Evolutionary conservation across 371 early-diverging fungal species (phyloP).

Genomic region (Mortierella polycephala): DNA sequence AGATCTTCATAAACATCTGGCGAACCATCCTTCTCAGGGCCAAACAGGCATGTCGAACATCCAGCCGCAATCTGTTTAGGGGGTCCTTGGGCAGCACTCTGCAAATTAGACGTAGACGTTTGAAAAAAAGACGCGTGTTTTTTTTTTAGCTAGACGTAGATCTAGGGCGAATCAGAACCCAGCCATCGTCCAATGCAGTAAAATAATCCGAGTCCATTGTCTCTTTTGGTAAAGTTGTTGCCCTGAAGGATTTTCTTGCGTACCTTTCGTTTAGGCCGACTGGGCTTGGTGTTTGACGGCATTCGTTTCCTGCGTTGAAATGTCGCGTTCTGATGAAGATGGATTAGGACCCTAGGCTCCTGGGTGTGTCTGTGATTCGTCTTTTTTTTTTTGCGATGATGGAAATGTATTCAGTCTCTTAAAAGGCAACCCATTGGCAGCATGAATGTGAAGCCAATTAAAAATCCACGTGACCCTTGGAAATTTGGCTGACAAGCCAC

Average conservation of each 20-base stretch:
- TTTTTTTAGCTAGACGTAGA: too few species aligned
- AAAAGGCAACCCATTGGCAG: too few species aligned
- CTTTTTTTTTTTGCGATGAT: conserved; percentile 5
- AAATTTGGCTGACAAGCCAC: too few species aligned
- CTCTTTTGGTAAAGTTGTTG: background rate
- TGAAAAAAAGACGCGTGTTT: conserved; percentile 1
- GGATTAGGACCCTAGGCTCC: conserved; percentile 17
- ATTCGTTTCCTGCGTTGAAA: conserved; percentile 32
- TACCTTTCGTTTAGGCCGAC: conserved; percentile 53
- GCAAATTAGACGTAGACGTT: background rate
- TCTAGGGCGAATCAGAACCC: background rate
- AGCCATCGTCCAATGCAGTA: background rate
- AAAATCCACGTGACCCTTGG: conserved; percentile 2
- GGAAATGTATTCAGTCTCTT: background rate
- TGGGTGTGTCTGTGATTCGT: conserved; percentile 4
- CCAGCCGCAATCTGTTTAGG: conserved; percentile 31
- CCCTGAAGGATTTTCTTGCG: background rate
- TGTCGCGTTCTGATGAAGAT: conserved; percentile 35
- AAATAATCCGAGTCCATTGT: background rate
- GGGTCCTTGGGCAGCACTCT: conserved; percentile 19
- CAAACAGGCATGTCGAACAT: conserved; percentile 47
- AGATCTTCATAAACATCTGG: conserved; percentile 54
- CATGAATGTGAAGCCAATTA: too few species aligned
- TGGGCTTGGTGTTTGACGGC: conserved; percentile 40
- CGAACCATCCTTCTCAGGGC: conserved; percentile 53